A percentile compares a stretch with the other conserved stretches of the same genome.
Conservation (phyloP, 208 protist genomes). For the Trypanosoma cruzi region DNA sequence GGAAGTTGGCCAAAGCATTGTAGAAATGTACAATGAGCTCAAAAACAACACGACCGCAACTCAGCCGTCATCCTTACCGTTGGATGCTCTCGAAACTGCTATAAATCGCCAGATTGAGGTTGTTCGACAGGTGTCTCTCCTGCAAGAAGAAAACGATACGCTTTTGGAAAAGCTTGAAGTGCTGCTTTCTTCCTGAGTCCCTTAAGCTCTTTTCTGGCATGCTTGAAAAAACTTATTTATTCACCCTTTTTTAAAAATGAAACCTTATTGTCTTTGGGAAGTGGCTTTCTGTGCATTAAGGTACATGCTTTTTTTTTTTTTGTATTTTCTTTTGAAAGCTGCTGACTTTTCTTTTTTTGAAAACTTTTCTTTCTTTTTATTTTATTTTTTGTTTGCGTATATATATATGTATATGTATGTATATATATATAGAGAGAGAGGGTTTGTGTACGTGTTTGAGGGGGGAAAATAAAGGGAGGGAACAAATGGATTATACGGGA, state of each 20-base stretch:
- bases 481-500: not conserved
- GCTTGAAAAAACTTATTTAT: not conserved
- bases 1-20: conserved; percentile 60
- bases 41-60: conserved; percentile 41
- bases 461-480: conserved; percentile 10
- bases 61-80: conserved; percentile 51
- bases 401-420: not conserved
- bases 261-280: not conserved
- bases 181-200: conserved; percentile 37
- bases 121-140: conserved; percentile 52
- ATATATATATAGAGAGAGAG: too few relatives aligned
- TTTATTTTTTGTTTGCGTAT: conserved; percentile 1
- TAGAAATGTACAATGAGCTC: conserved; percentile 81
- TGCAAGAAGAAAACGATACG: conserved; percentile 66
- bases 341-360: not conserved
- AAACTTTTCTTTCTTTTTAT: not conserved
- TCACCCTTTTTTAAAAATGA: not conserved
- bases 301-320: not conserved
- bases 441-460: too few relatives aligned
- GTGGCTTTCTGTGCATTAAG: not conserved
- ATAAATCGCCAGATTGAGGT: conserved; percentile 77
- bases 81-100: conserved; percentile 75
- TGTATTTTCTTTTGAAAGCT: not conserved
- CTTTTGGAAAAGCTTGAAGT: conserved; percentile 62
- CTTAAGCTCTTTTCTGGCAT: not conserved